phyloP scores from a whole-genome alignment of 2,329 filamentous ascomycete genomes.

The Epichloe sylvatica region DNA sequence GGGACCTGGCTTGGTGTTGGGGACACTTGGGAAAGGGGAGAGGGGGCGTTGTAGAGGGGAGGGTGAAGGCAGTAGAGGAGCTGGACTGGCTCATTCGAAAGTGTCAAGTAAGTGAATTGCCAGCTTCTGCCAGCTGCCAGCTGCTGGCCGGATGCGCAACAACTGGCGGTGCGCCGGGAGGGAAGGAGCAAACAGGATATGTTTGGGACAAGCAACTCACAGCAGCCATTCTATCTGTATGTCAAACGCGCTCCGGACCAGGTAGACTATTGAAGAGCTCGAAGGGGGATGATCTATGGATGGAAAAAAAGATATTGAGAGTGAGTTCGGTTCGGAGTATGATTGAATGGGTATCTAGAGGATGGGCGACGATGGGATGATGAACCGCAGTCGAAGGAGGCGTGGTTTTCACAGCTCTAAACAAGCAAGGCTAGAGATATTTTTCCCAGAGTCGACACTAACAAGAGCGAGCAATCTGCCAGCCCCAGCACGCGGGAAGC shows the following conservation, averaged over 20 bases:
- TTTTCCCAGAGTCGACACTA: conserved; percentile 11
- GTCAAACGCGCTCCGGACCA: conserved; percentile 11
- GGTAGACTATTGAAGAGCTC: conserved; percentile 4
- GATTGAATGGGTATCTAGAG: conserved; percentile 20
- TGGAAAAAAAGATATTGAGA: not conserved
- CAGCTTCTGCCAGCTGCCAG: conserved; percentile 6
- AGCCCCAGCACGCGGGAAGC: not conserved
- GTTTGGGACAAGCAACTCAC: conserved; percentile 19
- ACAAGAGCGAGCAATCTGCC: conserved; percentile 9
- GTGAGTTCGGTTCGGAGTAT: conserved; percentile 10
- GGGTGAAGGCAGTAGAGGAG: conserved; percentile 6
- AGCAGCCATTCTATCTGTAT: conserved; percentile 29
- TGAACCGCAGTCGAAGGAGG: conserved; percentile 16
- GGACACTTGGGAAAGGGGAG: conserved; percentile 2
- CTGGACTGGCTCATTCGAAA: not conserved
- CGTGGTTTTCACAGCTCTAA: conserved; percentile 20
- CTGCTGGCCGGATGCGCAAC: not conserved
- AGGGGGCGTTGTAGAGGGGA: conserved; percentile 6
- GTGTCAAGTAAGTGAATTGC: not conserved
- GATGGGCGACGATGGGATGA: conserved; percentile 15
- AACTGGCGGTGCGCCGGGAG: conserved; percentile 3
- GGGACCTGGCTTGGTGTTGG: not conserved
- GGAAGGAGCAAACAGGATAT: conserved; percentile 4
- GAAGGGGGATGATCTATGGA: not conserved
- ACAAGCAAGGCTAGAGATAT: conserved; percentile 20